Base-by-base conservation (phyloP, 2,329 filamentous ascomycete genomes). In the Diaporthe sp. region DNA sequence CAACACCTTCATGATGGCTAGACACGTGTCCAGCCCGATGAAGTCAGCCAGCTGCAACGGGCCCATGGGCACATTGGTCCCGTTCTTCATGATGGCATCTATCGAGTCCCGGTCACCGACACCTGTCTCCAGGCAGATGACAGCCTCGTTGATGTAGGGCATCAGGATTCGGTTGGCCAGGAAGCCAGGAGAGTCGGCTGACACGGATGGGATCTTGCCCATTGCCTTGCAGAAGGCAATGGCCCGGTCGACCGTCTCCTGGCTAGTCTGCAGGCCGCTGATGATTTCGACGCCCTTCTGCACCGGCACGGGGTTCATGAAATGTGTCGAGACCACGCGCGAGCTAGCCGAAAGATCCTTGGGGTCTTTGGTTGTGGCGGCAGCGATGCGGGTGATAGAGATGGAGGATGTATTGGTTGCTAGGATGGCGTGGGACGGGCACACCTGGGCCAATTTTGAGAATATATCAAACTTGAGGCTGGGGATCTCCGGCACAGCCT, bases 341-440 rank as follows among this genome's bases (percentile, higher is more conserved):
- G 95, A 96, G 57, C 95, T 93, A 54, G 92, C 94, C 57, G 92
- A 93, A 33, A 94, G 92, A 80, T 98, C 94, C 25, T 87, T 96
- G 0, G 95, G 93, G 81, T 97, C 91, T 73, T 88, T 87, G 35
- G 92, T 93, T 0, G 96, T 96, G 13, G 96, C 91, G 4, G 97
- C 96, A 28, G 97, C 97, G 80, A 99, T 98, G 81, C 93, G 94
- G 57, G 97, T 99, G 83, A 99, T 98, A 76, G 95, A 96, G 82
- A 99, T 99, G 76, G 95, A 98, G n/a, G 95, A 98, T 9, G 97
- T 99, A 87, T 99, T 99, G 77, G 97, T 99, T 7, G 97, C 96
- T 47, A 99, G 90, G 79, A 99, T 94, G 75, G 97, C 92, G 82
- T 98, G 95, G 70, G 92, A 87, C 15, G 95, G 92, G 78, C 94